These are phyloP conservation scores for Boletus reticulatus DNA, from an alignment of 768 basidiomycete genomes.

Conservation along the genomic window DNA sequence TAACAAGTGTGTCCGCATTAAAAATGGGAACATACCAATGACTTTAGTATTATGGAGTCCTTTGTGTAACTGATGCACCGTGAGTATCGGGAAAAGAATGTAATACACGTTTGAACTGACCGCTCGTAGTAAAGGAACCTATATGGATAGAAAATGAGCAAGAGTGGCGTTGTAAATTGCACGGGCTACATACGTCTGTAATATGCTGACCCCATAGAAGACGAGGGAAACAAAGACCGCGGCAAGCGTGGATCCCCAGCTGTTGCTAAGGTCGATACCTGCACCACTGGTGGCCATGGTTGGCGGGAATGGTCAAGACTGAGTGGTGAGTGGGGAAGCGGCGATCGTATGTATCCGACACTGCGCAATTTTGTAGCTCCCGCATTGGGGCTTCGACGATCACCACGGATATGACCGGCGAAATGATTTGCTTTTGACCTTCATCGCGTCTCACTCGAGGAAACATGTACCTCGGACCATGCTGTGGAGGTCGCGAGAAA, in stretches of 20 bases:
- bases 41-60: slow-evolving; percentile 13
- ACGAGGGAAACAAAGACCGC: slow-evolving; percentile 18
- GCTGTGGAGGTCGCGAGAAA: background rate
- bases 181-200: slow-evolving; percentile 20
- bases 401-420: slow-evolving; percentile 3
- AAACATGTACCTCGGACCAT: too few relatives aligned
- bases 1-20: background rate
- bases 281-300: slow-evolving; percentile 12
- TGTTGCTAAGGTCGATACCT: slow-evolving; percentile 5
- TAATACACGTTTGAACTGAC: slow-evolving; percentile 9
- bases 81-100: background rate
- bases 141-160: background rate
- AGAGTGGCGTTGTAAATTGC: background rate
- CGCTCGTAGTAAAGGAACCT: slow-evolving; percentile 27
- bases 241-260: slow-evolving; percentile 26
- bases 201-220: slow-evolving; percentile 25
- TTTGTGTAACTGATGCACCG: slow-evolving; percentile 12
- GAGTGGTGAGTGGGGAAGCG: background rate
- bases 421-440: background rate
- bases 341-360: background rate
- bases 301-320: background rate
- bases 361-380: slow-evolving; percentile 12
- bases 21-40: slow-evolving; percentile 6
- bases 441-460: too few relatives aligned
- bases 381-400: slow-evolving; percentile 6